Evolutionary conservation across 306 rosid genomes (phyloP), one percentile per base, ranked within the genome.

Genomic region (Vigna nakashimae): DNA sequence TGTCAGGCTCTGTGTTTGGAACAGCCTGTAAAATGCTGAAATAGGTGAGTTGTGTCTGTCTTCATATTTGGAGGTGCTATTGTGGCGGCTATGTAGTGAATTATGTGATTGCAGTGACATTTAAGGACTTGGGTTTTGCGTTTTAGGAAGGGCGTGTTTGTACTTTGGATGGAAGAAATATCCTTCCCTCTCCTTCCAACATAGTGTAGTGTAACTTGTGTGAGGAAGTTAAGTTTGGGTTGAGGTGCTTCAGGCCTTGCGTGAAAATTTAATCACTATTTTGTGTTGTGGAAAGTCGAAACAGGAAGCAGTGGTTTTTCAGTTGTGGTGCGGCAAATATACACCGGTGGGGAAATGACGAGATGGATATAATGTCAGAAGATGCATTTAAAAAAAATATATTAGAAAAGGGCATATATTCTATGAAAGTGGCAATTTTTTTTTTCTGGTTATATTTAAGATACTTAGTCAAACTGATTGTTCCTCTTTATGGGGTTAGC

Each of bases 281-380:
- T 53, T 55, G 34, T 62, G 30, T 32, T 68, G 14, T 78, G 76
- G 64, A 77, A 66, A 14, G n/a, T 77, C 69, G 52, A 77, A 66
- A 13, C 16, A 36, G 4, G 9, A 10, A 65, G 4, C 45, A 4
- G 22, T n/a, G 22, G 9, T 65, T 63, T 76, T 76, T 24, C 38
- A 48, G 3, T 40, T 51, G 12, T 63, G 9, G n/a, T 51, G 73
- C 53, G 38, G 64, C 40, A 15, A 14, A 14, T 71, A 34, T 15
- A 38, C 36, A 6, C 9, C 24, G 68, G 57, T 58, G 78, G 57
- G 56, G 56, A 73, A 73, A 73, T 24, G 14, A 73, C 57, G 77
- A 15, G 77, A 26, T 18, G 76, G 51, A 52, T 71, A 36, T n/a
- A 34, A 34, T 51, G 50, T 51, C 50, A n/a, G 17, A 52, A 71